Evolutionary conservation across 2,329 filamentous ascomycete species (phyloP).

Genomic region (Magnaporthales sp.): DNA sequence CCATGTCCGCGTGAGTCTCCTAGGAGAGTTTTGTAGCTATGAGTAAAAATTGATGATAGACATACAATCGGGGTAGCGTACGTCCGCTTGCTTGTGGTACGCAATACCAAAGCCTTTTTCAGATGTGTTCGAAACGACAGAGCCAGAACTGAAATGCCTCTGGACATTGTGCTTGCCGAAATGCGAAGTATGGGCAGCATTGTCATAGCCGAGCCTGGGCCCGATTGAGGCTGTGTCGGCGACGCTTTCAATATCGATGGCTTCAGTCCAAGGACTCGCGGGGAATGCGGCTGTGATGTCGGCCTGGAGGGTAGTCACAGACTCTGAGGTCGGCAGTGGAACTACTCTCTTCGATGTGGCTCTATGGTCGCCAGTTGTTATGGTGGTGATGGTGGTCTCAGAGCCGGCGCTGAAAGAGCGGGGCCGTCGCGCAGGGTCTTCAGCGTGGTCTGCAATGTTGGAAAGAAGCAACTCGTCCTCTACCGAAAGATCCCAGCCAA

Average conservation of each 20-base stretch:
- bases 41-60: constrained; percentile 8
- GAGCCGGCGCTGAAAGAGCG: constrained; percentile 3
- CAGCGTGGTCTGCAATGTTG: constrained; percentile 10
- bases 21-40: background rate
- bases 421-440: background rate
- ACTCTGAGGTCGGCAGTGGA: background rate
- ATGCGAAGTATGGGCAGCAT: constrained; percentile 5
- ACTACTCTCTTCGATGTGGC: background rate
- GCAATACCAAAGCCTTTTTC: background rate
- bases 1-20: background rate
- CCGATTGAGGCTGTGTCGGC: constrained; percentile 1
- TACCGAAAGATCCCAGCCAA: constrained; percentile 35
- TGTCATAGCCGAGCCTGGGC: background rate
- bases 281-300: background rate
- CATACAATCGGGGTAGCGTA: constrained; percentile 47
- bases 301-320: background rate
- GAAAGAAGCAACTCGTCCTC: constrained; percentile 36
- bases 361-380: background rate
- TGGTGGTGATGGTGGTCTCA: constrained; percentile 1
- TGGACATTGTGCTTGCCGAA: background rate
- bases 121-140: constrained; percentile 5
- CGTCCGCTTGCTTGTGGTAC: constrained; percentile 7
- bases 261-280: background rate
- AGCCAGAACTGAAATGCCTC: constrained; percentile 1
- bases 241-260: constrained; percentile 1